These are phyloP conservation scores for Sapria himalayana DNA, from an alignment of 345 rosid species.

Conservation along the genomic window DNA sequence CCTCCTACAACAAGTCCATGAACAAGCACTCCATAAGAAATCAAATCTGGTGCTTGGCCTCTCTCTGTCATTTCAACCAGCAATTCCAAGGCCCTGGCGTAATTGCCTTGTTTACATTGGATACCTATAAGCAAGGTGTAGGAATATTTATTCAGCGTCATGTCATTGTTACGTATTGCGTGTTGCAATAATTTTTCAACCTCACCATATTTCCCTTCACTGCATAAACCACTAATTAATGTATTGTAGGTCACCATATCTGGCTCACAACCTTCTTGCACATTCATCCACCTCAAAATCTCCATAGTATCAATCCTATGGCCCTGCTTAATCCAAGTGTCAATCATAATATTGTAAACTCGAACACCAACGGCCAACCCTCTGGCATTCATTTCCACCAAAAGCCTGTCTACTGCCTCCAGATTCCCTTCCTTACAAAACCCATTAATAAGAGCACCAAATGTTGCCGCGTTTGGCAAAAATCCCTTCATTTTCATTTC, in stretches of 20 bases:
- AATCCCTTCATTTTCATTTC: slow-evolving; percentile 50
- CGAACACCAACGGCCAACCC: slow-evolving; percentile 25
- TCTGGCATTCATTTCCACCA: slow-evolving; percentile 47
- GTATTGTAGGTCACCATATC: slow-evolving; percentile 48
- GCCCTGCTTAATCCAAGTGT: slow-evolving; percentile 37
- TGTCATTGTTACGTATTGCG: slow-evolving; percentile 30
- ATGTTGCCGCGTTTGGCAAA: slow-evolving; percentile 46
- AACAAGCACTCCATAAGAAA: slow-evolving; percentile 51
- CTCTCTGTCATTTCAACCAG: slow-evolving; percentile 49
- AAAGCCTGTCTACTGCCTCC: slow-evolving; percentile 25
- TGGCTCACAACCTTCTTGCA: slow-evolving; percentile 33
- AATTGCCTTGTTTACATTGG: slow-evolving; percentile 27
- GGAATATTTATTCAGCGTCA: slow-evolving; percentile 23
- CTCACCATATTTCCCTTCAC: slow-evolving; percentile 24
- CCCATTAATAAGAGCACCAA: slow-evolving; percentile 38
- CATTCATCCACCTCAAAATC: slow-evolving; percentile 29
- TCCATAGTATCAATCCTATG: slow-evolving; percentile 16
- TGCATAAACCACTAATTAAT: slow-evolving; percentile 37
- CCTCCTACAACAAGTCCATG: slow-evolving; percentile 52
- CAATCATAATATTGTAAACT: slow-evolving; percentile 32
- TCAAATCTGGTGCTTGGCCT: slow-evolving; percentile 51
- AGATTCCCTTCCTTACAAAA: slow-evolving; percentile 44
- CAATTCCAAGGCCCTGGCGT: slow-evolving; percentile 28
- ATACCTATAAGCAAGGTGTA: slow-evolving; percentile 44
- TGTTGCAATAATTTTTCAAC: slow-evolving; percentile 40